These are phyloP conservation scores for Hamiltosporidium tvaerminnensis DNA, from an alignment of 371 early-diverging fungal species.

Conservation along the genomic window DNA sequence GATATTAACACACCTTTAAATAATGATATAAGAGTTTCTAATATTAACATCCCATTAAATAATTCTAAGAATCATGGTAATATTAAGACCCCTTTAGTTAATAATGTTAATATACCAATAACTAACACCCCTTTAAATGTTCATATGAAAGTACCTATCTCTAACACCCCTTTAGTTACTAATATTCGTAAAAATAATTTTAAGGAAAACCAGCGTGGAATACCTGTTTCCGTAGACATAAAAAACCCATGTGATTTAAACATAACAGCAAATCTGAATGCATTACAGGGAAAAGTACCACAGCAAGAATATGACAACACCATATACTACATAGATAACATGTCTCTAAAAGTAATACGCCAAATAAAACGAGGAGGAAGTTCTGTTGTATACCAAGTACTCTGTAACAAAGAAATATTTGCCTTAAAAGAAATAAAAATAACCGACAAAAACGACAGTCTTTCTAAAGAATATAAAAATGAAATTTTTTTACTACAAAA, in stretches of 20 bases:
- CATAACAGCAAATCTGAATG: not conserved
- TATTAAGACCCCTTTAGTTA: too few relatives aligned
- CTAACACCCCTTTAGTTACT: too few relatives aligned
- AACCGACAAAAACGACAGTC: conserved; percentile 23
- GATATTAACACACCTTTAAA: not conserved
- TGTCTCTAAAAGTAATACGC: conserved; percentile 26
- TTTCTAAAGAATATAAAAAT: conserved; percentile 31
- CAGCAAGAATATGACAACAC: not conserved
- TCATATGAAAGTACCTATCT: too few relatives aligned
- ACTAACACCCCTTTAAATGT: too few relatives aligned
- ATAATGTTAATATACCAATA: too few relatives aligned
- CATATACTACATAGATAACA: conserved; percentile 20
- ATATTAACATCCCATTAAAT: too few relatives aligned
- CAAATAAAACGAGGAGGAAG: conserved; percentile 51
- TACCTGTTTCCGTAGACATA: not conserved
- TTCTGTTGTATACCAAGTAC: conserved; percentile 46
- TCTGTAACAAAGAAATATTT: conserved; percentile 41
- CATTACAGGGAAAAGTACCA: not conserved
- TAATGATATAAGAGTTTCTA: too few relatives aligned
- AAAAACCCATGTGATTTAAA: not conserved
- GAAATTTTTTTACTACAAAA: conserved; percentile 47
- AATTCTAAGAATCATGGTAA: too few relatives aligned
- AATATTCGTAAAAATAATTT: too few relatives aligned
- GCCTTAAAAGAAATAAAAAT: conserved; percentile 46
- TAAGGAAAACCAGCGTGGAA: too few relatives aligned